Evolutionary conservation across 2,329 filamentous ascomycete species (phyloP).

Genomic region (Beauveria varroae): DNA sequence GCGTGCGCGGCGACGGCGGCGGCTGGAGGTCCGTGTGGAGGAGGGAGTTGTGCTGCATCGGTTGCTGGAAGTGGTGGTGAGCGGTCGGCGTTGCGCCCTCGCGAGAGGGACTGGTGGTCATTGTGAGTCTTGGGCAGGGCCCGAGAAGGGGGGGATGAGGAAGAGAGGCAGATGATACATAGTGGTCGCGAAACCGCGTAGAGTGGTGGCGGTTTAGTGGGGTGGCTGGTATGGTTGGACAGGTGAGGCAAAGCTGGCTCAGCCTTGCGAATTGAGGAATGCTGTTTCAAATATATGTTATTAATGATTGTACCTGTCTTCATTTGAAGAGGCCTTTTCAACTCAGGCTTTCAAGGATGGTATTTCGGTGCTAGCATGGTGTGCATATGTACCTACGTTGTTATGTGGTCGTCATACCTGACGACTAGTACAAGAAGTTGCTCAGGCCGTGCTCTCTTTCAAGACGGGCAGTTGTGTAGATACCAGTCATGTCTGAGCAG

Average conservation of each 20-base stretch:
- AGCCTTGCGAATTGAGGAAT: background rate
- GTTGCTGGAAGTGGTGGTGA: background rate
- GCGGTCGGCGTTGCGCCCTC: background rate
- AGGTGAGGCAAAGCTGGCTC: background rate
- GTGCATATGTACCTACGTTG: too few relatives aligned
- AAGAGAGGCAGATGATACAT: background rate
- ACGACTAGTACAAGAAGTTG: too few relatives aligned
- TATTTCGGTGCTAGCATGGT: too few relatives aligned
- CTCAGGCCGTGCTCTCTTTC: too few relatives aligned
- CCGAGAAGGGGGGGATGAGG: background rate
- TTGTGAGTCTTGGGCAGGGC: background rate
- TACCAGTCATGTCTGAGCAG: too few relatives aligned
- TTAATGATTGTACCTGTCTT: too few relatives aligned
- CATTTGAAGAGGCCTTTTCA: too few relatives aligned
- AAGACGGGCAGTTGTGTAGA: too few relatives aligned
- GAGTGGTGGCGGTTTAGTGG: conserved; percentile 5
- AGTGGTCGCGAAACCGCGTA: background rate
- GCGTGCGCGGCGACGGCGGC: conserved; percentile 55
- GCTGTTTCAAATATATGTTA: background rate
- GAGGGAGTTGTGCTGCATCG: conserved; percentile 4
- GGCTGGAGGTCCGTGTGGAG: conserved; percentile 40
- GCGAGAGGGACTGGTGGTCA: conserved; percentile 8
- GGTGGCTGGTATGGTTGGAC: conserved; percentile 3
- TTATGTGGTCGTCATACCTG: too few relatives aligned
- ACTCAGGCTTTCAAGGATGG: too few relatives aligned